Conservation (phyloP, 768 basidiomycete genomes). For the Rhizopogon vesiculosus region DNA sequence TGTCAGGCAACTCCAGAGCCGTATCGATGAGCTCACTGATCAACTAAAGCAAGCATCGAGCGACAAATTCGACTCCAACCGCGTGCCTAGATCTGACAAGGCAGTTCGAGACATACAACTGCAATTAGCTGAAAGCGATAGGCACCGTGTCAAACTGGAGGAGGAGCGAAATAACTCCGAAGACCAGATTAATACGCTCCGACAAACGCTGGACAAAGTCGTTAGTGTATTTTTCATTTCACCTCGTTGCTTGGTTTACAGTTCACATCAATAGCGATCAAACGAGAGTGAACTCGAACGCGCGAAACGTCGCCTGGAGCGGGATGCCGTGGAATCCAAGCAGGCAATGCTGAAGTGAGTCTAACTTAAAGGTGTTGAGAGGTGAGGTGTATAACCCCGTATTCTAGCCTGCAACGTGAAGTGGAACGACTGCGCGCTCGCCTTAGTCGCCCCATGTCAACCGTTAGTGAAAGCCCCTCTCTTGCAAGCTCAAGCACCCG, state of each 20-base stretch:
- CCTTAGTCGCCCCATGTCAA: slow-evolving; percentile 50
- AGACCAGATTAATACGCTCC: slow-evolving; percentile 49
- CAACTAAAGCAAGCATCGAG: slow-evolving; percentile 39
- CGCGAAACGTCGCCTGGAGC: slow-evolving; percentile 70
- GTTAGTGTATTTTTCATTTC: slow-evolving; percentile 34
- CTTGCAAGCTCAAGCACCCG: slow-evolving; percentile 27
- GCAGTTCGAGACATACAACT: slow-evolving; percentile 46
- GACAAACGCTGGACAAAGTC: slow-evolving; percentile 55
- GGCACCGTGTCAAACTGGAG: slow-evolving; percentile 56
- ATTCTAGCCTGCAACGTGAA: slow-evolving; percentile 53
- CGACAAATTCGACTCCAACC: slow-evolving; percentile 31
- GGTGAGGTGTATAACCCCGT: background rate
- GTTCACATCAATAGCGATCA: slow-evolving; percentile 49
- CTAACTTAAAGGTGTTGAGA: background rate
- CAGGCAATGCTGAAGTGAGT: slow-evolving; percentile 65
- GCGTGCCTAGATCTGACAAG: slow-evolving; percentile 42
- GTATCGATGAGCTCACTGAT: slow-evolving; percentile 63
- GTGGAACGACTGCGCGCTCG: slow-evolving; percentile 66
- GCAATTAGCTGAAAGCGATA: slow-evolving; percentile 57
- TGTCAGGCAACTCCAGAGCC: slow-evolving; percentile 59
- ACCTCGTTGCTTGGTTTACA: background rate
- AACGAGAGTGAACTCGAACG: slow-evolving; percentile 62
- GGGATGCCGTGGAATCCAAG: slow-evolving; percentile 70
- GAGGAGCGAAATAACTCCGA: slow-evolving; percentile 62
- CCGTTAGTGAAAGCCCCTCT: slow-evolving; percentile 17